Percentiles rank a stretch among this genome's conserved stretches.
Conservation (phyloP, 768 basidiomycete species). For the Rhodotorula babjevae region DNA sequence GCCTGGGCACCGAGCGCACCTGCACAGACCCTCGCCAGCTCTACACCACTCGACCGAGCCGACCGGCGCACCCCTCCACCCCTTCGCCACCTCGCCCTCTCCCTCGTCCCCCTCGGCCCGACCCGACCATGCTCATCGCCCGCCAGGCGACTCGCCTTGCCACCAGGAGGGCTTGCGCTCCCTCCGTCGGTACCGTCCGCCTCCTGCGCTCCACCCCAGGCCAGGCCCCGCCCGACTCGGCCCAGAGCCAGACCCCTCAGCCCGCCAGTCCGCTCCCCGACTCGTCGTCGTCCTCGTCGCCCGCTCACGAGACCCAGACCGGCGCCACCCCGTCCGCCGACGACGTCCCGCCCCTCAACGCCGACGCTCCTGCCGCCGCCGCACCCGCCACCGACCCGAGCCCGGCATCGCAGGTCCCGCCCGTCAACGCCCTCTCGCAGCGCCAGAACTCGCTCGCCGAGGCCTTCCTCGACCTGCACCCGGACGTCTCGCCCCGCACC, state of each 20-base stretch:
- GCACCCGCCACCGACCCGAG: background rate
- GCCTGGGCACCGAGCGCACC: no score
- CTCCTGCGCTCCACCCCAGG: conserved; percentile 15
- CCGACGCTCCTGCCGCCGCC: conserved; percentile 1
- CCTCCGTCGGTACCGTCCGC: background rate
- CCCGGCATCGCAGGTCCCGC: conserved; percentile 3
- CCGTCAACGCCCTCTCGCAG: conserved; percentile 22
- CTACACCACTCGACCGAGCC: background rate
- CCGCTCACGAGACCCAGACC: conserved; percentile 10
- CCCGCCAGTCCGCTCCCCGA: background rate
- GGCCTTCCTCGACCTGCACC: conserved; percentile 41
- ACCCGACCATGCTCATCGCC: conserved; percentile 5
- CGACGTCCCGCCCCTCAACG: conserved; percentile 8
- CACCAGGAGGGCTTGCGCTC: background rate
- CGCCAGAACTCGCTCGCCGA: conserved; percentile 32
- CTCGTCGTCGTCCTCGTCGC: background rate
- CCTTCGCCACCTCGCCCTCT: background rate
- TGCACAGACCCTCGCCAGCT: background rate
- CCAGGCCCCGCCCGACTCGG: conserved; percentile 6
- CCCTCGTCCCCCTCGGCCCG: background rate
- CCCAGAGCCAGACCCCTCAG: conserved; percentile 14
- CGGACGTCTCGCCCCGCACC: conserved; percentile 35
- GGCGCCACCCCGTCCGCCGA: conserved; percentile 6
- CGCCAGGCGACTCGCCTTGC: background rate
- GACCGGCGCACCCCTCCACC: background rate